These are phyloP conservation scores for Akebia trifoliata DNA, from an alignment of 164 flowering plant genomes.

Conservation along the genomic window DNA sequence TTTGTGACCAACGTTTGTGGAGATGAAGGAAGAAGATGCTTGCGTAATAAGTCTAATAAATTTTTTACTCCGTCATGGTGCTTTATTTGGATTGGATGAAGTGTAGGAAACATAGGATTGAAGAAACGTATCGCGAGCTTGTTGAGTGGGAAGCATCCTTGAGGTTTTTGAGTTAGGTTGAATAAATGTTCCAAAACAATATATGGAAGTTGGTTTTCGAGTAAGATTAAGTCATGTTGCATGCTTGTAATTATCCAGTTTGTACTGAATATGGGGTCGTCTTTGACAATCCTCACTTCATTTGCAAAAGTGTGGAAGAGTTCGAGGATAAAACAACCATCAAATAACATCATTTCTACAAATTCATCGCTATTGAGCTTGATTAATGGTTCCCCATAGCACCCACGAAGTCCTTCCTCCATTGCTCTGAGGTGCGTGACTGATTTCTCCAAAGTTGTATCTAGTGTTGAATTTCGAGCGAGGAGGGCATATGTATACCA, in stretches of 20 bases:
- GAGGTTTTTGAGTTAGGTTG: not conserved
- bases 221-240: conserved; percentile 1
- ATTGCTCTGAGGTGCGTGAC: not conserved
- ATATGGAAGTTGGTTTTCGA: conserved; percentile 9
- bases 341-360: conserved; percentile 1
- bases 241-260: conserved; percentile 5
- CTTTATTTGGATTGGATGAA: not conserved
- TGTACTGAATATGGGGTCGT: not conserved
- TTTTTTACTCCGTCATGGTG: not conserved
- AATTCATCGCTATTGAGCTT: not conserved
- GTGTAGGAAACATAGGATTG: conserved; percentile 8
- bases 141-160: not conserved
- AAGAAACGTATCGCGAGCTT: not conserved
- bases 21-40: not conserved
- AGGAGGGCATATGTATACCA: conserved; percentile 5
- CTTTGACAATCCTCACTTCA: not conserved
- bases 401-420: not conserved
- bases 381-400: conserved; percentile 2
- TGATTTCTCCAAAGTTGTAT: not conserved
- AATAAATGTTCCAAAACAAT: conserved; percentile 3
- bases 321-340: conserved; percentile 8
- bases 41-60: not conserved
- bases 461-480: not conserved
- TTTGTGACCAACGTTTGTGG: not conserved
- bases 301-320: not conserved